These are phyloP conservation scores for Sclerotinia minor DNA, from an alignment of 2,329 filamentous ascomycete genomes.

Conservation along the genomic window DNA sequence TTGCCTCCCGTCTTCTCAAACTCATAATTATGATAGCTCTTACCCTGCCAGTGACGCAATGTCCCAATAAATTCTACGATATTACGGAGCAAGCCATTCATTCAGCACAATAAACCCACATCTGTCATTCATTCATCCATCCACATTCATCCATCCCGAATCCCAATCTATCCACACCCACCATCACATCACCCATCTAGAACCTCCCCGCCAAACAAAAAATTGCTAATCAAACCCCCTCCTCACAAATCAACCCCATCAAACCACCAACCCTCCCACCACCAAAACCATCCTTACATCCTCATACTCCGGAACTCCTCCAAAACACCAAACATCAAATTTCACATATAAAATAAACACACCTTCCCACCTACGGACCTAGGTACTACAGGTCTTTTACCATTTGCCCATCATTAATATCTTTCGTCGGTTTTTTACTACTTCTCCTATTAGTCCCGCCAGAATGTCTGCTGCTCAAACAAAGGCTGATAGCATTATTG, in stretches of 20 bases:
- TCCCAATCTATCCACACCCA: too few relatives aligned
- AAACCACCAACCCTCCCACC: background rate
- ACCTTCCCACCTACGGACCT: slow-evolving; percentile 16
- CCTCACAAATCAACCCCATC: background rate
- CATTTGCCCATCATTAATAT: slow-evolving; percentile 58
- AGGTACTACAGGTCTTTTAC: slow-evolving; percentile 11
- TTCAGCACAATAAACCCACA: background rate
- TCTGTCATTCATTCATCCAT: background rate
- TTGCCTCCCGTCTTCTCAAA: too few relatives aligned
- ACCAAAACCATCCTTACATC: background rate
- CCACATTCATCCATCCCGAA: background rate
- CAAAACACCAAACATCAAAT: too few relatives aligned
- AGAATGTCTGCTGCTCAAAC: slow-evolving; percentile 80
- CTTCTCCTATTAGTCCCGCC: slow-evolving; percentile 56
- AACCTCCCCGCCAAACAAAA: background rate
- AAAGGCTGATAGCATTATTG: slow-evolving; percentile 83
- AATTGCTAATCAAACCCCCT: slow-evolving; percentile 15
- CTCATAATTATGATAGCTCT: background rate
- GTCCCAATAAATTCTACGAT: background rate
- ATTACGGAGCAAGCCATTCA: too few relatives aligned
- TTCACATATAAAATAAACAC: slow-evolving; percentile 15
- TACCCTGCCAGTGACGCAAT: slow-evolving; percentile 8
- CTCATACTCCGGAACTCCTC: slow-evolving; percentile 1
- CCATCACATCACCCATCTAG: background rate
- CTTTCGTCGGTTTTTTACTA: slow-evolving; percentile 69